phyloP scores from a whole-genome alignment of 164 flowering plant genomes.

The Berberis thunbergii region DNA sequence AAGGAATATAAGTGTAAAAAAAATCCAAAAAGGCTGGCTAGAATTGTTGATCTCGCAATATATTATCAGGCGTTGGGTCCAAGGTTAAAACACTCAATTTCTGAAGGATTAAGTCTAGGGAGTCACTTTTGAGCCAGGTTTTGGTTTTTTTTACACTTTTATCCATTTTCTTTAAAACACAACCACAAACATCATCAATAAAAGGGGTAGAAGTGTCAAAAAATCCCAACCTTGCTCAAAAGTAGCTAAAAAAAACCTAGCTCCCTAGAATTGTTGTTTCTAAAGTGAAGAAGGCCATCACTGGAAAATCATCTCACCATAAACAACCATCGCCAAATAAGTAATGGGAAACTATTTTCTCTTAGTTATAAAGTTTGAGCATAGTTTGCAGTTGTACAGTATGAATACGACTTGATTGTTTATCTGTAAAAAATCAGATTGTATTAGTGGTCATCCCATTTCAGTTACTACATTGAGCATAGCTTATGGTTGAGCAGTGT shows the following conservation, averaged over 20 bases:
- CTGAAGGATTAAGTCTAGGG: too few species aligned
- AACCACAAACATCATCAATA: too few species aligned
- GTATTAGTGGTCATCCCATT: not conserved
- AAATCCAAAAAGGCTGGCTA: too few species aligned
- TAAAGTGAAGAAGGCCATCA: slow-evolving; percentile 82
- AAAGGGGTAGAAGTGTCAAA: too few species aligned
- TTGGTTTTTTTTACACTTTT: too few species aligned
- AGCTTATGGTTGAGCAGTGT: not conserved
- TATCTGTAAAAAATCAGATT: not conserved
- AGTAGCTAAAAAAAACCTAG: too few species aligned
- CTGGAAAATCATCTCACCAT: slow-evolving; percentile 58
- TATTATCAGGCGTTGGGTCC: slow-evolving; percentile 75
- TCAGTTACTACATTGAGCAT: not conserved
- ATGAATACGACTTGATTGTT: not conserved
- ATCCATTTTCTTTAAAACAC: too few species aligned
- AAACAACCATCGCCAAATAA: slow-evolving; percentile 38
- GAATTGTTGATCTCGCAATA: slow-evolving; percentile 18
- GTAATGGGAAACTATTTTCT: slow-evolving; percentile 1
- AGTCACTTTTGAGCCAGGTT: too few species aligned
- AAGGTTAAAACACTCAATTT: slow-evolving; percentile 86
- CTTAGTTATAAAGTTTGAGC: not conserved
- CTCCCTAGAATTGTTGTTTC: slow-evolving; percentile 2
- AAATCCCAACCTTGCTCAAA: too few species aligned
- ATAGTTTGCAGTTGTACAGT: not conserved
- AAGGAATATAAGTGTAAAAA: too few species aligned